Evolutionary conservation across 345 rosid species (phyloP).

Genomic region (Raphanus raphanistrum): DNA sequence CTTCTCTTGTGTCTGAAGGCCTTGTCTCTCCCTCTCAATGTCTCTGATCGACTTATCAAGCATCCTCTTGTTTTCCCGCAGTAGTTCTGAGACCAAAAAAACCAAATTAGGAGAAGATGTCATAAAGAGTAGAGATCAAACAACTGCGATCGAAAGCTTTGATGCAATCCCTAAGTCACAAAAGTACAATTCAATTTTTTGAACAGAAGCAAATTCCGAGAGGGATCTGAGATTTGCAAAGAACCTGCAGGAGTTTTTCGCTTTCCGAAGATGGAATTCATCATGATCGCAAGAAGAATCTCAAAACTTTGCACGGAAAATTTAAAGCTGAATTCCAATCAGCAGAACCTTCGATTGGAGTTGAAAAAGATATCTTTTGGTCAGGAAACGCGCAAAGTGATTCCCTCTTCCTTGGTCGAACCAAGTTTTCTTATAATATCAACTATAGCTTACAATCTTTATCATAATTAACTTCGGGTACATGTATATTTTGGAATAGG

Average conservation of each 20-base stretch:
- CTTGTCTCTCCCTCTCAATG: constrained; percentile 95
- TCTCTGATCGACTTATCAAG: constrained; percentile 93
- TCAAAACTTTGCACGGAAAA: neutral
- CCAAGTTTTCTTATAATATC: no score
- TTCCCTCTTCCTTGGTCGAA: no score
- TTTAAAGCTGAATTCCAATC: no score
- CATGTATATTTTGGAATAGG: no score
- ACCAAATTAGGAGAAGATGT: neutral
- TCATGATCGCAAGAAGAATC: constrained; percentile 16
- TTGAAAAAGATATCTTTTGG: no score
- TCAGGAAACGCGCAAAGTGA: no score
- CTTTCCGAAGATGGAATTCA: constrained; percentile 40
- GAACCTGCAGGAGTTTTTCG: constrained; percentile 43
- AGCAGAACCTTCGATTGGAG: no score
- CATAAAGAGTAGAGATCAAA: neutral
- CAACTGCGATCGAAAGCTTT: neutral
- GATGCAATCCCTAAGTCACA: neutral
- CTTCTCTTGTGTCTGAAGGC: constrained; percentile 87
- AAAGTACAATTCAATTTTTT: neutral
- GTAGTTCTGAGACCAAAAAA: constrained; percentile 55
- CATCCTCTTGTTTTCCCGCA: constrained; percentile 96
- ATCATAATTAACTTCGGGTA: no score
- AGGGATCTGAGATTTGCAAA: neutral
- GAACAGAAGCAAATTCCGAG: neutral
- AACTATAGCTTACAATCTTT: no score